Base-by-base conservation (phyloP, 192 early-diverging fungal species). In the Jimgerdemannia flammicorona region DNA sequence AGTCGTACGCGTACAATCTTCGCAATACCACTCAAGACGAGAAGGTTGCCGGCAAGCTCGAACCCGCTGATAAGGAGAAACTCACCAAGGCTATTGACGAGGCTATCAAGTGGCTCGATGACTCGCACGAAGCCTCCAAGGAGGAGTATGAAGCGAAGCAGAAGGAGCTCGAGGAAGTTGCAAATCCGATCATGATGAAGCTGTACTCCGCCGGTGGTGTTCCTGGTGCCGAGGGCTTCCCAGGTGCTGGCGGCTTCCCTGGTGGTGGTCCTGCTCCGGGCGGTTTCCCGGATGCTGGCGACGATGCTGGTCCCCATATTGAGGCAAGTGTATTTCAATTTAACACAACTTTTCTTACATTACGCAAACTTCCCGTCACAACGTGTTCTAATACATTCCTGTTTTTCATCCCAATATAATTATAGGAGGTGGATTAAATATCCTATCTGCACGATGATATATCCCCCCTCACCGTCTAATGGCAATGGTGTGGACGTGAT, bases 141-240 rank as follows among this genome's bases (percentile, higher is more conserved):
- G 97, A 99, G 82, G 97, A 99, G 83, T 90, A 97, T 85, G 95
- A 97, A 72, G 95, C 97, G 87, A 94, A 95, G 87, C 93, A 94
- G 84, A 88, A 91, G 80, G 96, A 97, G 84, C 84, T 99, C 74
- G 95, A 99, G 88, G 88, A 91, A 40, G 79, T 97, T 72, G 93
- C 97, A 66, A 97, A 97, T 89, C 96, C 96, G 72, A 96, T 99
- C 82, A 93, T 93, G 69, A 83, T 91, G 85, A 98, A 98, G 89
- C 85, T 98, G 43, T 97, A 98, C 81, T 71, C 84, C 63, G 79
- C 79, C 40, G 75, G 71, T 39, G 79, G 74, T 63, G 67, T 78
- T 80, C 82, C 19, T 20, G 67, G 67, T 41, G 40, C 6, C 1
- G 29, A 20, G 9, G 67, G 67, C 18, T 40, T 68, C 29, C 67